Percentiles rank a stretch among this genome's conserved stretches.
These are phyloP conservation scores for Phytomonas sp. DNA, from an alignment of 208 protist genomes.

Conservation along the genomic window DNA sequence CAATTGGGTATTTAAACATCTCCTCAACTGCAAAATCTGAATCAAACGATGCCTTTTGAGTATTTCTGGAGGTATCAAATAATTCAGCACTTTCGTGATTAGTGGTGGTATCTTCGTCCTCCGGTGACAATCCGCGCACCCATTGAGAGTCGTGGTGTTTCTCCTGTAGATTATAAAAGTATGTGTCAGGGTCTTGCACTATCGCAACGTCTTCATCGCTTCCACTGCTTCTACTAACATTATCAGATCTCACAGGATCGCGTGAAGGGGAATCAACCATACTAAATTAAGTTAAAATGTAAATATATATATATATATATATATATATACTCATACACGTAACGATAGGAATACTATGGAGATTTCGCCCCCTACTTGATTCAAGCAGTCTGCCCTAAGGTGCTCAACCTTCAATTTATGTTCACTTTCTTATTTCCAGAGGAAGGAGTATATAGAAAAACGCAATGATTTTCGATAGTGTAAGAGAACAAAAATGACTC, in stretches of 20 bases:
- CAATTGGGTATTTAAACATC: not conserved
- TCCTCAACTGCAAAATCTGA: not conserved
- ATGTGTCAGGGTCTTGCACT: conserved; percentile 52
- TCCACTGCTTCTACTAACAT: conserved; percentile 1
- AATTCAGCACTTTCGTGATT: conserved; percentile 18
- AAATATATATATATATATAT: conserved; percentile 1
- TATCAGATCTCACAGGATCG: not conserved
- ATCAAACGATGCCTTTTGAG: not conserved
- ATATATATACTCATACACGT: conserved; percentile 7
- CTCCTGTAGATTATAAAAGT: conserved; percentile 25
- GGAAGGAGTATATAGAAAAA: not conserved
- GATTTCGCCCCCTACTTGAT: not conserved
- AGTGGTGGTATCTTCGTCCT: conserved; percentile 23
- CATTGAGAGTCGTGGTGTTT: conserved; percentile 47
- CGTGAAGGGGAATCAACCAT: conserved; percentile 4
- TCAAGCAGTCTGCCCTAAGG: not conserved
- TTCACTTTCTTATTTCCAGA: not conserved
- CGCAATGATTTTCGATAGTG: not conserved
- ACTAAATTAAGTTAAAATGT: not conserved
- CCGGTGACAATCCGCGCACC: conserved; percentile 64
- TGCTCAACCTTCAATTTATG: not conserved
- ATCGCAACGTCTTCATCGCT: conserved; percentile 29
- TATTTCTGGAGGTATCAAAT: conserved; percentile 6
- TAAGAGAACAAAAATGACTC: not conserved
- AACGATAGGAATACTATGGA: not conserved